Evolutionary conservation across 108 stramenopile species (phyloP).

Genomic region (Cyclotella kingstonii): DNA sequence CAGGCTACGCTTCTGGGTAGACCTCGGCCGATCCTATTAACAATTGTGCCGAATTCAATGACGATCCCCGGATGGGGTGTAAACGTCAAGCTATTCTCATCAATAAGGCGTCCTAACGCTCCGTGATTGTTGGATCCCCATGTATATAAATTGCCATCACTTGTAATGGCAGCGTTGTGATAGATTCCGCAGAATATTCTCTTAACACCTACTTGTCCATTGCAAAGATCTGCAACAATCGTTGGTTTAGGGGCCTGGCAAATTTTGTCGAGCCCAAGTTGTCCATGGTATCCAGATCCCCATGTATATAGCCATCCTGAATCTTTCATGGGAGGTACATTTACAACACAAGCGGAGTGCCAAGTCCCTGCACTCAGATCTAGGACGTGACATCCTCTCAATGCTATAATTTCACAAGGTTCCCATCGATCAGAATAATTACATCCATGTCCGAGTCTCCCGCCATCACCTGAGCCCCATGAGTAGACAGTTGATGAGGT

Average conservation of each 20-base stretch:
- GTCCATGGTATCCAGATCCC: constrained; percentile 73
- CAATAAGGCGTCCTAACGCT: constrained; percentile 15
- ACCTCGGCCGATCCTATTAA: constrained; percentile 69
- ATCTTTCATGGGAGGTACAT: constrained; percentile 49
- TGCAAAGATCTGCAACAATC: constrained; percentile 43
- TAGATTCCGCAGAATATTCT: constrained; percentile 54
- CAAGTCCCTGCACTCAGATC: constrained; percentile 59
- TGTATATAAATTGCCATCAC: constrained; percentile 71
- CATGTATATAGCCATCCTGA: constrained; percentile 66
- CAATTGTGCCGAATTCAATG: constrained; percentile 68
- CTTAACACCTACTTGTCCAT: constrained; percentile 35
- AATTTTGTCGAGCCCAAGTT: constrained; percentile 55
- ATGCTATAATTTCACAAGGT: constrained; percentile 25
- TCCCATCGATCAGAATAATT: constrained; percentile 22
- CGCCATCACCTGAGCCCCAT: constrained; percentile 71
- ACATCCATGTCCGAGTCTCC: constrained; percentile 64
- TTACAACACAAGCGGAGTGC: constrained; percentile 66
- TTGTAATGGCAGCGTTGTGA: constrained; percentile 64
- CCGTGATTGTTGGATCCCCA: constrained; percentile 58
- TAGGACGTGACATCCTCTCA: constrained; percentile 24
- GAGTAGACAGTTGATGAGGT: constrained; percentile 47
- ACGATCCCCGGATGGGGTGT: constrained; percentile 69
- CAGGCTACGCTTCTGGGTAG: constrained; percentile 47
- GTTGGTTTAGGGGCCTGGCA: constrained; percentile 42
- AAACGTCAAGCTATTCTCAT: constrained; percentile 10